Percentiles rank a stretch among this genome's conserved stretches.
Conservation (phyloP, 768 basidiomycete species). For the Trametes villosa region DNA sequence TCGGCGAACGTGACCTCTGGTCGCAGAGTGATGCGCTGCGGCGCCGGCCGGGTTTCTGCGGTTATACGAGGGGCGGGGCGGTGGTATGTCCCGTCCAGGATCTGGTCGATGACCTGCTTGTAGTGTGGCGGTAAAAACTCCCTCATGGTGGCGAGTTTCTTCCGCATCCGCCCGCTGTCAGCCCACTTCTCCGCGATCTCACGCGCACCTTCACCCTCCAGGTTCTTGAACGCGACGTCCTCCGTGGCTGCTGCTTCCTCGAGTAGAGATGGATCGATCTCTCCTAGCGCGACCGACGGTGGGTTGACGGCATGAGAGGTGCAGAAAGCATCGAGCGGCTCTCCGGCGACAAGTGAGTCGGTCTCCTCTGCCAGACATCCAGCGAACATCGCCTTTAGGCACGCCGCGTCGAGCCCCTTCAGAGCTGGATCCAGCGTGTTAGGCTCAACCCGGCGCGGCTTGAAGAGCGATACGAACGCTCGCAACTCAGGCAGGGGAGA, state of each 20-base stretch:
- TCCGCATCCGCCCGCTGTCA: constrained; percentile 47
- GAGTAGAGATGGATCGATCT: constrained; percentile 14
- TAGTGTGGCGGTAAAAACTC: constrained; percentile 46
- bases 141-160: constrained; percentile 50
- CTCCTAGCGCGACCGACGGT: constrained; percentile 1
- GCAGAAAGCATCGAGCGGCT: constrained; percentile 12
- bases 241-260: constrained; percentile 34
- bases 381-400: constrained; percentile 70
- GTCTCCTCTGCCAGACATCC: constrained; percentile 48
- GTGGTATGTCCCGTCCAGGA: constrained; percentile 22
- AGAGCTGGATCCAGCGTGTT: constrained; percentile 67
- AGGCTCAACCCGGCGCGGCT: constrained; percentile 75
- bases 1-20: neutral
- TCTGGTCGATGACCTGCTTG: constrained; percentile 40
- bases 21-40: neutral
- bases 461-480: constrained; percentile 79
- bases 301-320: neutral
- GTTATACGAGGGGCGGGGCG: constrained; percentile 23
- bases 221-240: constrained; percentile 64
- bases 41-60: constrained; percentile 13
- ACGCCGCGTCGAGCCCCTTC: constrained; percentile 70
- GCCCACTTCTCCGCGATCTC: constrained; percentile 59
- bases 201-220: constrained; percentile 53
- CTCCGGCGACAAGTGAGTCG: constrained; percentile 5
- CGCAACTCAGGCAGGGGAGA: constrained; percentile 88